Percentiles rank a stretch among this genome's conserved stretches.
phyloP scores from a whole-genome alignment of 345 rosid species.

The Eucalyptus curtisii region DNA sequence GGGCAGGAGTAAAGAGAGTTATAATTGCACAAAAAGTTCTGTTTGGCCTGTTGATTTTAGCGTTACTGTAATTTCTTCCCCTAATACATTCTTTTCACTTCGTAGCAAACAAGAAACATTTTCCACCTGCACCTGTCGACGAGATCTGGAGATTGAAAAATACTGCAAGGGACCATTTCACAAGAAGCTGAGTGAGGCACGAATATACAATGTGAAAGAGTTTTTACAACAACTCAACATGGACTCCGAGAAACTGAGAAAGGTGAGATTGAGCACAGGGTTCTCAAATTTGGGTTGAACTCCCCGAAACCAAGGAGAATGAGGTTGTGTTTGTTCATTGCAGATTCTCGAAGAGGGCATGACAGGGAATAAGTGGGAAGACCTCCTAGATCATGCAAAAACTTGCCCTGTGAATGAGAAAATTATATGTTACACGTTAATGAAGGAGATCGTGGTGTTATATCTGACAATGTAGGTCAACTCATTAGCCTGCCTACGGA shows the following conservation, averaged over 20 bases:
- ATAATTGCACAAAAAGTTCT: not conserved
- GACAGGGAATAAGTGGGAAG: not conserved
- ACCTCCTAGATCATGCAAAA: not conserved
- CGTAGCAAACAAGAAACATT: slow-evolving; percentile 79
- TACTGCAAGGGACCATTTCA: slow-evolving; percentile 66
- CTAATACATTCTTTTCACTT: not conserved
- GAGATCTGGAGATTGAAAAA: slow-evolving; percentile 90
- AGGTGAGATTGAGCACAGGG: not conserved
- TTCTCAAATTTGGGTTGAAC: not conserved
- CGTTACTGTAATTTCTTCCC: not conserved
- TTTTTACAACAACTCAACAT: slow-evolving; percentile 50
- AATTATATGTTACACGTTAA: not conserved
- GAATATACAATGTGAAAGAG: slow-evolving; percentile 58
- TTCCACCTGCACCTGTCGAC: slow-evolving; percentile 69
- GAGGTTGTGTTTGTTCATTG: not conserved
- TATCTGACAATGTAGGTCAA: not conserved
- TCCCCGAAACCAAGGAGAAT: not conserved
- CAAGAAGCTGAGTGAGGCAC: slow-evolving; percentile 60
- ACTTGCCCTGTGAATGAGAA: not conserved
- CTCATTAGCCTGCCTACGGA: not conserved
- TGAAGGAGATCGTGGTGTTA: not conserved
- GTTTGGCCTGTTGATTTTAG: not conserved
- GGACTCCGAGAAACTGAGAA: slow-evolving; percentile 10
- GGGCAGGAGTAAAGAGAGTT: not conserved
- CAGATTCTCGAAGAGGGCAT: not conserved